Evolutionary conservation across 2,329 filamentous ascomycete genomes (phyloP), one percentile per base, ranked within the genome.

Genomic region (Paraphaeosphaeria sporulosa): DNA sequence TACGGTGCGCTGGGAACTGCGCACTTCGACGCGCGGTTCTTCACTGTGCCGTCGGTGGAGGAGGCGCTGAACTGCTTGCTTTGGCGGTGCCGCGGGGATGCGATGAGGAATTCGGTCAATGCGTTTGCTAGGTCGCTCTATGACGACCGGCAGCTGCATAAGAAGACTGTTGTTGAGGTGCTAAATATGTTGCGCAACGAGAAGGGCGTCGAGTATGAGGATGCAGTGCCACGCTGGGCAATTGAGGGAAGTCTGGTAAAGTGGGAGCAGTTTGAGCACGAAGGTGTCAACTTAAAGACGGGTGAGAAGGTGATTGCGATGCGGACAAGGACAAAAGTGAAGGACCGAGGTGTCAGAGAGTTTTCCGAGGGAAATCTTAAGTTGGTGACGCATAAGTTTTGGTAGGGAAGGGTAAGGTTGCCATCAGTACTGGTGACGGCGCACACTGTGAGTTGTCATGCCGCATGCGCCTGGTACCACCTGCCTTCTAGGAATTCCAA

Each of bases 61-160:
- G 73, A 76, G 48, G 70, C 68, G 36, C 59, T 76, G 10, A 75
- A 74, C 46, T 71, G 68, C 42, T 60, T 76, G 12, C 43, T 76
- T 0, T 76, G 73, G 73, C 62, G 73, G 32, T 76, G 72, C 51
- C 64, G 70, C 21, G 72, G 69, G 4, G 73, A 76, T 51, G 72
- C 72, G 9, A 62, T 75, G 44, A 60, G 73, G 23, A 76, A 76
- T 55, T 58, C 70, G 1, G 65, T 75, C 0, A 65, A 61, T 17
- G 68, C 56, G 5, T 76, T 74, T 34, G 72, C 73, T 9, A 62
- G 70, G 5, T 73, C 71, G 7, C 46, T 74, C 56, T 76, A 67
- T 51, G 60, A 64, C 42, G 63, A 67, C 0, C 51, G 64, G 15
- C 57, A 74, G 49, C 66, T 73, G 67, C 66, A 75, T 50, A 66